Percentiles rank a stretch among this genome's conserved stretches.
Conservation (phyloP, 2,329 filamentous ascomycete genomes). For the Lecanosticta acicola region DNA sequence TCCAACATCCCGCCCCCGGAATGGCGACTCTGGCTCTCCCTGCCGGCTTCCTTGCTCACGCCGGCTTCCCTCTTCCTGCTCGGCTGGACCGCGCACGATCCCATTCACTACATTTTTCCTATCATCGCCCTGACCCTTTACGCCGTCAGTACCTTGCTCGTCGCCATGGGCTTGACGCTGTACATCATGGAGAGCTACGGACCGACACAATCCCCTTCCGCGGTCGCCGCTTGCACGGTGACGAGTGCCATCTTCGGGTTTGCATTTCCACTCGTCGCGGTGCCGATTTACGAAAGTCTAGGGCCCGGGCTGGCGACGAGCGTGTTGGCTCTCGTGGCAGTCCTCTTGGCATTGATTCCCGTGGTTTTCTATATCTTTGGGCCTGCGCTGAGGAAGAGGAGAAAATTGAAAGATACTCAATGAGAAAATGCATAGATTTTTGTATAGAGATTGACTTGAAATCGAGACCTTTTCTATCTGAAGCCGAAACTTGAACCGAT, state of each 20-base stretch:
- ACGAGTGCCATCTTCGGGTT: slow-evolving; percentile 51
- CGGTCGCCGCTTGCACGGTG: slow-evolving; percentile 52
- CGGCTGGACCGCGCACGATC: slow-evolving; percentile 34
- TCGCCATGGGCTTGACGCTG: slow-evolving; percentile 22
- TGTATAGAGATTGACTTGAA: too few relatives aligned
- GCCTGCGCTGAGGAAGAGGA: too few relatives aligned
- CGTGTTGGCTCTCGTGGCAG: slow-evolving; percentile 34
- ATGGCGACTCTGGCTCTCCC: slow-evolving; percentile 18
- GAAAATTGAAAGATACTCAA: too few relatives aligned
- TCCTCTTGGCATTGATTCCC: slow-evolving; percentile 4
- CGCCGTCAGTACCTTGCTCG: slow-evolving; percentile 15
- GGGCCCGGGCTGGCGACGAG: slow-evolving; percentile 36
- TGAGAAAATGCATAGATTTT: too few relatives aligned
- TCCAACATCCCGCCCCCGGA: slow-evolving; percentile 16
- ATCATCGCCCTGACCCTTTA: slow-evolving; percentile 41
- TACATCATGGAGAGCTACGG: slow-evolving; percentile 53
- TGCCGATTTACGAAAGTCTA: slow-evolving; percentile 39
- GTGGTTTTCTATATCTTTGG: too few relatives aligned
- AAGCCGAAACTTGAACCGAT: too few relatives aligned
- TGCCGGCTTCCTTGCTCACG: slow-evolving; percentile 16
- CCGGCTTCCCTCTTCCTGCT: slow-evolving; percentile 22
- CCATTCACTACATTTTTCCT: slow-evolving; percentile 46
- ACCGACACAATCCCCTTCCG: slow-evolving; percentile 48
- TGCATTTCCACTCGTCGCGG: slow-evolving; percentile 55
- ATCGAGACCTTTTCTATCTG: too few relatives aligned